Conservation (phyloP, 352 stramenopile species). For the Phytopythium ostracodes region DNA sequence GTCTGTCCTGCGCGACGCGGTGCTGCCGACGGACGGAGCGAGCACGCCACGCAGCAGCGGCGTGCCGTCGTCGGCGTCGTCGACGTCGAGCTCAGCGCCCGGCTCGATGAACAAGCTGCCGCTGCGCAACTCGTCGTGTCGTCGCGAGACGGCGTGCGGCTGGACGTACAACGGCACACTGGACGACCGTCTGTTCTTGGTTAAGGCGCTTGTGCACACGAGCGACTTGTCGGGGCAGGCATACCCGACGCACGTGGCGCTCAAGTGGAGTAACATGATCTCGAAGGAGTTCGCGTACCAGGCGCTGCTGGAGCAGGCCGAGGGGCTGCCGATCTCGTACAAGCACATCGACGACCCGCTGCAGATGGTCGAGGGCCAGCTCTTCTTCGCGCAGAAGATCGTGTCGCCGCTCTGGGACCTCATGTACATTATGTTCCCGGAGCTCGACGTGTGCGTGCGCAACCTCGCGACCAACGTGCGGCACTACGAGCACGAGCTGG, state of each 20-base stretch:
- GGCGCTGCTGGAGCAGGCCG: slow-evolving; percentile 73
- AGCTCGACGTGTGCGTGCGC: slow-evolving; percentile 54
- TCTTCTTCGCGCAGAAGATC: slow-evolving; percentile 86
- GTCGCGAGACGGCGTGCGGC: slow-evolving; percentile 29
- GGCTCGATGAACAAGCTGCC: slow-evolving; percentile 19
- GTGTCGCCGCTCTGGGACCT: slow-evolving; percentile 72
- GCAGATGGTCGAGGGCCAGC: slow-evolving; percentile 83
- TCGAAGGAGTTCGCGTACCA: slow-evolving; percentile 88
- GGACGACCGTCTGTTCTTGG: slow-evolving; percentile 82
- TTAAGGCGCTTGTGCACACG: slow-evolving; percentile 82
- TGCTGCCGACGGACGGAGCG: slow-evolving; percentile 47
- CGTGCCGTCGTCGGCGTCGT: slow-evolving; percentile 1
- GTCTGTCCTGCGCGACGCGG: slow-evolving; percentile 52
- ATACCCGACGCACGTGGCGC: slow-evolving; percentile 82
- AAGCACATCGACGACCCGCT: slow-evolving; percentile 76
- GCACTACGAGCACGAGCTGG: slow-evolving; percentile 77
- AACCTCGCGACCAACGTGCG: slow-evolving; percentile 75
- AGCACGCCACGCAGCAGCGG: slow-evolving; percentile 28
- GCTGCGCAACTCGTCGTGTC: slow-evolving; percentile 17
- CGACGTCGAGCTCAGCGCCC: slow-evolving; percentile 12
- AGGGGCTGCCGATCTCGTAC: slow-evolving; percentile 79
- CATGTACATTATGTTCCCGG: slow-evolving; percentile 74
- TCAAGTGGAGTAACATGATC: slow-evolving; percentile 91
- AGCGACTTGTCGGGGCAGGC: slow-evolving; percentile 85
- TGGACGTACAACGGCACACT: slow-evolving; percentile 63